phyloP scores from a whole-genome alignment of 495 filamentous ascomycete genomes.

The Daldinia decipiens region DNA sequence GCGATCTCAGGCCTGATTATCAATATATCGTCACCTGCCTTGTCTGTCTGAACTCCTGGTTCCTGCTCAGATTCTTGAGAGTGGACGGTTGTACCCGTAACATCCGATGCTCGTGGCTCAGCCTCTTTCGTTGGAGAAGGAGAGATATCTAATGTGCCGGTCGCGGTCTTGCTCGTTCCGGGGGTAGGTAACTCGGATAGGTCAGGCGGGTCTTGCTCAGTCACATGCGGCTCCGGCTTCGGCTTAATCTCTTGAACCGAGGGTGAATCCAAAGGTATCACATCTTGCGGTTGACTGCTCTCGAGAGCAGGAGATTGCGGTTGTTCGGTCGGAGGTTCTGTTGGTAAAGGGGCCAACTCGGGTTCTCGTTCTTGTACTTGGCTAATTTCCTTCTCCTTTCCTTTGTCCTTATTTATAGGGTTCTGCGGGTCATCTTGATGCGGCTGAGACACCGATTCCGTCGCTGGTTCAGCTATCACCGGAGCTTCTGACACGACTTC shows the following conservation, averaged over 20 bases:
- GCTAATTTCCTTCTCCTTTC: constrained; percentile 45
- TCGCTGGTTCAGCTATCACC: constrained; percentile 15
- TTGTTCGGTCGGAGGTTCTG: constrained; percentile 11
- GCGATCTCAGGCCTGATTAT: constrained; percentile 5
- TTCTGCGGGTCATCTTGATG: constrained; percentile 22
- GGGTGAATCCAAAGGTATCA: constrained; percentile 11
- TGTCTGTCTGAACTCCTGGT: constrained; percentile 9
- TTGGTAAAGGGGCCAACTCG: constrained; percentile 21
- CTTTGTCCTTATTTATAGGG: constrained; percentile 41
- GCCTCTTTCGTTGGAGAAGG: constrained; percentile 8
- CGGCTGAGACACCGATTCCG: constrained; percentile 7
- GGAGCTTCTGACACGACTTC: constrained; percentile 13
- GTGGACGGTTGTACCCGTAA: constrained; percentile 9
- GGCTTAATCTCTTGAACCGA: constrained; percentile 11
- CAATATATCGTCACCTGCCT: constrained; percentile 20
- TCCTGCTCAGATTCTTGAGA: constrained; percentile 19
- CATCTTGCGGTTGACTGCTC: constrained; percentile 7
- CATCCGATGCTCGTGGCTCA: constrained; percentile 10
- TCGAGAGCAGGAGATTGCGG: constrained; percentile 18
- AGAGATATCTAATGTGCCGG: constrained; percentile 3
- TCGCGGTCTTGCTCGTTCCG: constrained; percentile 6
- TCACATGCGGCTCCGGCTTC: constrained; percentile 9
- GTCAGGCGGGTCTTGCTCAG: constrained; percentile 12
- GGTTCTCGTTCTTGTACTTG: constrained; percentile 30
- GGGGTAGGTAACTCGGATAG: constrained; percentile 1